Evolutionary conservation across 768 basidiomycete genomes (phyloP), one percentile per base, ranked within the genome.

Genomic region (Trametes maxima): DNA sequence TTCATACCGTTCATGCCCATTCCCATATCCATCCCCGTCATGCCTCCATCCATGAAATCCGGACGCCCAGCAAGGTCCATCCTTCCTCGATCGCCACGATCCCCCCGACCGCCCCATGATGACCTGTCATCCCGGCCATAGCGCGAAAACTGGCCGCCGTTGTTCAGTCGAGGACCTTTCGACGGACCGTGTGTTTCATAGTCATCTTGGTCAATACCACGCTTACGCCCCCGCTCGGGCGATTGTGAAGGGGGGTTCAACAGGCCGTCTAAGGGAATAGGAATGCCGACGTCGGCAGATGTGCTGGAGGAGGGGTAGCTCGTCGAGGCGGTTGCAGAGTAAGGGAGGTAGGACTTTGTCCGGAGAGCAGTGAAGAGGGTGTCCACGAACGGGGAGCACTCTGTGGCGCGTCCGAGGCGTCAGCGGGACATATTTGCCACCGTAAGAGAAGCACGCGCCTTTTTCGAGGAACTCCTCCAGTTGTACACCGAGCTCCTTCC

Each of bases 401-500:
- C 88, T 82, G 76, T 13, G 55, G 43, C 58, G 48, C 59, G 24
- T 61, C 40, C 54, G 61, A 63, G 24, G 39, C 57, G 52, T 64
- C 22, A 64, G 56, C 44, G 51, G 59, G 55, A 62, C 19, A 21
- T 42, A 24, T 59, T 68, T 56, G 65, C 67, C 37, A 68, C 17
- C 17, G 57, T 40, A 58, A 2, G 21, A 16, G 35, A 25, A 44
- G 46, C n/a, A 70, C 81, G 61, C 60, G 92, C 95, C 90, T 77
- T 90, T 89, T 77, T 96, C 95, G 24, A 98, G 82, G 73, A 98
- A 98, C 74, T 97, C 95, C 55, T 89, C 89, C 55, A 98, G 80
- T 71, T 97, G 93, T 0, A 81, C 69, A 1, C 79, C 72, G 57
- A 97, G 78, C 70, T 94, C 91, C 66, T 85, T 85, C 65, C 90